These are phyloP conservation scores for Amphichorda felina DNA, from an alignment of 2,329 filamentous ascomycete species.

Conservation along the genomic window DNA sequence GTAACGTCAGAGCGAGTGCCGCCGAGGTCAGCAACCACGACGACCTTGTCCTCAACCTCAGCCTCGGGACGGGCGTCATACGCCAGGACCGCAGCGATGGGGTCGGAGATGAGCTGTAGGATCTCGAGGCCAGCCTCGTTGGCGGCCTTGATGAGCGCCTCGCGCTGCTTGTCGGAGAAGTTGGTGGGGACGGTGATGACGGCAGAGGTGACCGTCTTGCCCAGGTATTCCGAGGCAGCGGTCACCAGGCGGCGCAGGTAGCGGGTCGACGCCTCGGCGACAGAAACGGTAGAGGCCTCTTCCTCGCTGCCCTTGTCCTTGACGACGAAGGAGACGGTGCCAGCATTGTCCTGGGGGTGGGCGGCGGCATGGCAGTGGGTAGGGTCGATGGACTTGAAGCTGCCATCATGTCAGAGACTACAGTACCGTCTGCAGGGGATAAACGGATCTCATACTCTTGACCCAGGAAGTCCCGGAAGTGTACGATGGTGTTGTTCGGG, in stretches of 20 bases:
- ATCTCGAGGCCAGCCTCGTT: conserved; percentile 76
- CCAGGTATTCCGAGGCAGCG: conserved; percentile 84
- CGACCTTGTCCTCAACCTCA: conserved; percentile 68
- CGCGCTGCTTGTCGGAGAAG: conserved; percentile 78
- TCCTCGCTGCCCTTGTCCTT: conserved; percentile 60
- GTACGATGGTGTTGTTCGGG: conserved; percentile 82
- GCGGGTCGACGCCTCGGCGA: conserved; percentile 73
- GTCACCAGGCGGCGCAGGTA: conserved; percentile 71
- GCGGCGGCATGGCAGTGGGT: conserved; percentile 89
- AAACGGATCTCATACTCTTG: conserved; percentile 79
- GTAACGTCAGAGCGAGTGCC: conserved; percentile 87
- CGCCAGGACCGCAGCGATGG: conserved; percentile 75
- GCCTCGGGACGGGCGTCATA: conserved; percentile 80
- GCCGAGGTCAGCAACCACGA: conserved; percentile 87
- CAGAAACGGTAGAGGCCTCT: conserved; percentile 53
- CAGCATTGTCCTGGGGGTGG: conserved; percentile 67
- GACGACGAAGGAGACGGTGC: conserved; percentile 69
- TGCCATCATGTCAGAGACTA: conserved; percentile 16
- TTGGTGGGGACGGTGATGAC: conserved; percentile 92
- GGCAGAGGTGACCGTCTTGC: conserved; percentile 87
- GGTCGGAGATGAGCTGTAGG: conserved; percentile 86
- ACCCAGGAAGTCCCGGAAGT: conserved; percentile 91
- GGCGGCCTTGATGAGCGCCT: conserved; percentile 66
- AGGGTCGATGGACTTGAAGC: conserved; percentile 91
- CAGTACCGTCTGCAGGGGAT: no score